These are phyloP conservation scores for Arxiozyma slooffiae DNA, from an alignment of 1,139 yeast species.

Conservation along the genomic window DNA sequence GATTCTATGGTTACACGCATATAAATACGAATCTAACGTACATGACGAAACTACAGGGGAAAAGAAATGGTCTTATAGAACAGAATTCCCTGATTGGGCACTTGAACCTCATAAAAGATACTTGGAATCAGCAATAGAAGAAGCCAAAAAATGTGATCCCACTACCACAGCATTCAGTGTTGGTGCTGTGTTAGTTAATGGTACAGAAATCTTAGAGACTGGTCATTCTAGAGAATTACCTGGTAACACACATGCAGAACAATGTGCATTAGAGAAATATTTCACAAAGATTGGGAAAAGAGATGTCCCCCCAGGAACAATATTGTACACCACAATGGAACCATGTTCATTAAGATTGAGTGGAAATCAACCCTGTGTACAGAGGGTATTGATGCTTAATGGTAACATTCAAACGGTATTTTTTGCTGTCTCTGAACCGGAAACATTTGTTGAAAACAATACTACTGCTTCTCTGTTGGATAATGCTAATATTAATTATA, in stretches of 20 bases:
- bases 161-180: constrained; percentile 86
- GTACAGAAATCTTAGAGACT: constrained; percentile 55
- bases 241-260: constrained; percentile 98
- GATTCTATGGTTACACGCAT: constrained; percentile 85
- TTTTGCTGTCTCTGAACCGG: constrained; percentile 90
- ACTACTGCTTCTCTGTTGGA: constrained; percentile 49
- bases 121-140: constrained; percentile 45
- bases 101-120: constrained; percentile 9
- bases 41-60: constrained; percentile 28
- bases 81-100: constrained; percentile 87
- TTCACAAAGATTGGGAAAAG: constrained; percentile 33
- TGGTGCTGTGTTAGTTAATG: constrained; percentile 74
- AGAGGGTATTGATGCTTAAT: constrained; percentile 52
- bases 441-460: constrained; percentile 73
- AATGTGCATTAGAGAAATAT: constrained; percentile 80
- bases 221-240: constrained; percentile 88
- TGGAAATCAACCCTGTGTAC: constrained; percentile 84
- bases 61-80: constrained; percentile 59
- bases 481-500: constrained; percentile 54
- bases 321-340: constrained; percentile 92
- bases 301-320: constrained; percentile 65
- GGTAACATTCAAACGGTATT: constrained; percentile 58
- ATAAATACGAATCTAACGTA: constrained; percentile 50
- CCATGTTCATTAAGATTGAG: constrained; percentile 87
- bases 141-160: constrained; percentile 75